A percentile compares a stretch with the other conserved stretches of the same genome.
Conservation (phyloP, 345 rosid species). For the Linum trigynum region DNA sequence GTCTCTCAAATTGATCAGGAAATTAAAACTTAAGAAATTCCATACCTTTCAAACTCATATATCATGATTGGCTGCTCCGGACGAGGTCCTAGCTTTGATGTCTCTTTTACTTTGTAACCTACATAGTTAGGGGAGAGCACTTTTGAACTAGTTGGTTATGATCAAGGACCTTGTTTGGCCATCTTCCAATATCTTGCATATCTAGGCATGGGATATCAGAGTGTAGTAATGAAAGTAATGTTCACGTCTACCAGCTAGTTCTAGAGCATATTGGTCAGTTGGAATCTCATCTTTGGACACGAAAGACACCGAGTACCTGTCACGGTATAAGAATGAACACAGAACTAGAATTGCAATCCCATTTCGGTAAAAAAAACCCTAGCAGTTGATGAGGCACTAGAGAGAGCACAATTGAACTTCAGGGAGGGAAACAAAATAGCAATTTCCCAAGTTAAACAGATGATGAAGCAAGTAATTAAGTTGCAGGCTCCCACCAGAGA, state of each 20-base stretch:
- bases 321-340: not conserved
- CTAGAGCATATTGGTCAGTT: constrained; percentile 57
- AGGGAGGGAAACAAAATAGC: too few relatives aligned
- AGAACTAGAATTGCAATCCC: too few relatives aligned
- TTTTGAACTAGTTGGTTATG: not conserved
- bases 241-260: constrained; percentile 44
- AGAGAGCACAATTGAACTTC: too few relatives aligned
- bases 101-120: constrained; percentile 74
- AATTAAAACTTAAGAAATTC: not conserved
- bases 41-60: constrained; percentile 88
- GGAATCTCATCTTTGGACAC: constrained; percentile 66
- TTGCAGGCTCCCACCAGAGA: not conserved
- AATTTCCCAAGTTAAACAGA: too few relatives aligned
- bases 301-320: constrained; percentile 72
- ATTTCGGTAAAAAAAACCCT: too few relatives aligned
- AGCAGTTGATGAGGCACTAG: too few relatives aligned
- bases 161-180: not conserved
- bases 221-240: constrained; percentile 7
- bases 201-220: not conserved
- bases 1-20: not conserved
- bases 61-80: constrained; percentile 90
- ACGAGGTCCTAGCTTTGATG: constrained; percentile 70
- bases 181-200: not conserved
- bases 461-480: not conserved
- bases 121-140: constrained; percentile 2